Evolutionary conservation across 345 rosid species (phyloP), one percentile per base, ranked within the genome.

Genomic region (Pistacia integerrima): DNA sequence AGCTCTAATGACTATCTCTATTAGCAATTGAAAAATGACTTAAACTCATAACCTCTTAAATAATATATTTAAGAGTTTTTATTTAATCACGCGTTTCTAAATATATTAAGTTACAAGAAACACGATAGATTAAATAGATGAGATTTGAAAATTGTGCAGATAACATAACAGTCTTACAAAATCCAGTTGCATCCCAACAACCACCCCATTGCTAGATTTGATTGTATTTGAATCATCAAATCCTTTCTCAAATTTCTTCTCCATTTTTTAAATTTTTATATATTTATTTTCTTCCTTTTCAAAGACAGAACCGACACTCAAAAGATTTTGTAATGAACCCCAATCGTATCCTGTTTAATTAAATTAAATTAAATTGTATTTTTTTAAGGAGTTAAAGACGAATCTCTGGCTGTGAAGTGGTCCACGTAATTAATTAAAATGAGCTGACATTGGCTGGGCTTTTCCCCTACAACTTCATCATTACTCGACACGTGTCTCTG

Each of bases 361-460:
- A 25, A 30, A 30, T 30, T 30, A 30, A 30, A 30, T 30, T 30
- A 30, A 1, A 30, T 30, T 30, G 3, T 30, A 1, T 1, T 30
- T 30, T 30, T 30, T 30, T 30, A 2, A 30, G 33, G 33, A 30
- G 33, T 30, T 30, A 30, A 30, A 30, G 44, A 69, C 61, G 72
- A 67, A 46, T 77, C 61, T 70, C 48, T 48, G 75, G 83, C 57
- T 69, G 54, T 5, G 78, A 57, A 67, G 4, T 17, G 52, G 69
- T 77, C 77, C 86, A 77, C 81, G 83, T 77, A 59, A 62, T 58
- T 14, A 38, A 38, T 3, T 41, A 9, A 44, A 44, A n/a, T 58
- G 64, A 73, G 51, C 63, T 73, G 72, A 67, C 28, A 59, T 35
- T 69, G 69, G 62, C 69, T 17, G 52, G n/a, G 30, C 30, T 0